Evolutionary conservation across 441 rosid genomes (phyloP).

Genomic region (Gossypium lobatum): DNA sequence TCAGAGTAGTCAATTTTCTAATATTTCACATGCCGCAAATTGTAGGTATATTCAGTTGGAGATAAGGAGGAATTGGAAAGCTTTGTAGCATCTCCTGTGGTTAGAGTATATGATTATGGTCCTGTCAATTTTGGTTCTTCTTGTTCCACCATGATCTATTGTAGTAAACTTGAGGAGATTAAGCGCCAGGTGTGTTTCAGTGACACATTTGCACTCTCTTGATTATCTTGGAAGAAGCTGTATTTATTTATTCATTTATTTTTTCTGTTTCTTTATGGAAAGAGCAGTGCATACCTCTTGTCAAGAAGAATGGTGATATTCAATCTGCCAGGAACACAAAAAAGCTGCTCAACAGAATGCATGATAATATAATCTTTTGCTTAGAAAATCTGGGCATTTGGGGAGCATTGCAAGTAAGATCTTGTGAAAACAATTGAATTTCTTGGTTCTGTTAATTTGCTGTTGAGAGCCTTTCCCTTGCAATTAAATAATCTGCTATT

Average conservation of each 20-base stretch:
- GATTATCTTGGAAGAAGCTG: slow-evolving; percentile 18
- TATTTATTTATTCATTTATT: neutral
- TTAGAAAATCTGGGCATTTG: slow-evolving; percentile 75
- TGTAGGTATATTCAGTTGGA: slow-evolving; percentile 79
- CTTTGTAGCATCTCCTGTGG: slow-evolving; percentile 67
- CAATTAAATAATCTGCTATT: neutral
- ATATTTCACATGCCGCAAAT: slow-evolving; percentile 7
- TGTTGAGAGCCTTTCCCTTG: neutral
- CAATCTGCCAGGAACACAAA: slow-evolving; percentile 50
- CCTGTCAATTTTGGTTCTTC: slow-evolving; percentile 32
- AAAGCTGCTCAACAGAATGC: slow-evolving; percentile 54
- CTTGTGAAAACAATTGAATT: slow-evolving; percentile 15
- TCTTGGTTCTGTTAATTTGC: slow-evolving; percentile 15
- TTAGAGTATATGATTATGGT: slow-evolving; percentile 57
- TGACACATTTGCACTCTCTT: slow-evolving; percentile 15
- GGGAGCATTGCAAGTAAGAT: slow-evolving; percentile 77
- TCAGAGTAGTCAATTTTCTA: neutral
- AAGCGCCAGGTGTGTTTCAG: slow-evolving; percentile 50
- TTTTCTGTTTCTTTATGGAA: slow-evolving; percentile 20
- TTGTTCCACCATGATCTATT: slow-evolving; percentile 26
- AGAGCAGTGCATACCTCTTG: slow-evolving; percentile 64
- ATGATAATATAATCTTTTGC: slow-evolving; percentile 60
- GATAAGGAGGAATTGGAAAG: slow-evolving; percentile 53
- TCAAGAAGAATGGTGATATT: slow-evolving; percentile 40
- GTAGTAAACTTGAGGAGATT: slow-evolving; percentile 45